Evolutionary conservation across 495 filamentous ascomycete species (phyloP).

Genomic region (Tuber brumale): DNA sequence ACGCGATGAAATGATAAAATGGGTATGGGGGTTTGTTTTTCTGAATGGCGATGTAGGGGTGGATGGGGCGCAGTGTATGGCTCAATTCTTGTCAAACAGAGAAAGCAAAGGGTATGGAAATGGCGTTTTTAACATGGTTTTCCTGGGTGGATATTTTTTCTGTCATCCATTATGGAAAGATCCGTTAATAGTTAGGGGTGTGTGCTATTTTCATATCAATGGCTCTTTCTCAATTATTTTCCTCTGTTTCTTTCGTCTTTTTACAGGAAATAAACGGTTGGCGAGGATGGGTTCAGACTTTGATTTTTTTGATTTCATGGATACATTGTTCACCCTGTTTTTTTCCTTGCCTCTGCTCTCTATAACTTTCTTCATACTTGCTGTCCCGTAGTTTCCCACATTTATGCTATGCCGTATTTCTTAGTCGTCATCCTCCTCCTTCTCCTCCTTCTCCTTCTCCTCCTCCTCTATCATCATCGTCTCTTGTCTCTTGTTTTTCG

Average conservation of each 20-base stretch:
- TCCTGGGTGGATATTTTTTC: background rate
- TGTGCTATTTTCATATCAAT: constrained; percentile 4
- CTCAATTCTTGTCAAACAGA: background rate
- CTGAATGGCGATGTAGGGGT: background rate
- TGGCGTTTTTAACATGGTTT: constrained; percentile 5
- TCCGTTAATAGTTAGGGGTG: constrained; percentile 6
- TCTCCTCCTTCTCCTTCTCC: background rate
- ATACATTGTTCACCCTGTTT: constrained; percentile 1
- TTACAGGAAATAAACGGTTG: constrained; percentile 5
- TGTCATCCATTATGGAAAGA: background rate
- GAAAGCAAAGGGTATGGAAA: background rate
- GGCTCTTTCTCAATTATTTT: background rate
- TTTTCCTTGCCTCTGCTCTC: background rate
- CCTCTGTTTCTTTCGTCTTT: constrained; percentile 4
- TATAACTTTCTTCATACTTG: background rate
- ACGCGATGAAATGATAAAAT: constrained; percentile 2
- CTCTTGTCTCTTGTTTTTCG: background rate
- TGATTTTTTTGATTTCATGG: background rate
- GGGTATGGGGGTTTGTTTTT: background rate
- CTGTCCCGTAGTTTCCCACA: background rate
- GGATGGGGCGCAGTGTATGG: background rate
- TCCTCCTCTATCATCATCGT: background rate
- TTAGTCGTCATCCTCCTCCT: background rate
- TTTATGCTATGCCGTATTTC: background rate
- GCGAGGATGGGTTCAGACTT: constrained; percentile 2